These are phyloP conservation scores for Metschnikowia proteae DNA, from an alignment of 805 yeast genomes.

Conservation along the genomic window DNA sequence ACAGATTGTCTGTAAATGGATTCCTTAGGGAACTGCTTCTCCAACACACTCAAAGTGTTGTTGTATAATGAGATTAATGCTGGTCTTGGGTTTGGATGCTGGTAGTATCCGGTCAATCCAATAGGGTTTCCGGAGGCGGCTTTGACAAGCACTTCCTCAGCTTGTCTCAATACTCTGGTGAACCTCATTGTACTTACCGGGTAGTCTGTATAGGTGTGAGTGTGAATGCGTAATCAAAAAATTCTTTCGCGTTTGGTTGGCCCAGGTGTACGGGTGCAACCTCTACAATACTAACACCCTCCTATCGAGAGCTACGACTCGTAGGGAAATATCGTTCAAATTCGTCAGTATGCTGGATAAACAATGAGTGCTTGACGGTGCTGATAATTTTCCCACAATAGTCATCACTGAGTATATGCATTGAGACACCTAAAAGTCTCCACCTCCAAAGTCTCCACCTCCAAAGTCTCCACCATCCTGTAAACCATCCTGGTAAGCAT, in stretches of 20 bases:
- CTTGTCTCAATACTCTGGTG: constrained; percentile 40
- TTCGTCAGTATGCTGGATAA: not conserved
- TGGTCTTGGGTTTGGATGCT: constrained; percentile 83
- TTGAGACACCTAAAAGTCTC: constrained; percentile 5
- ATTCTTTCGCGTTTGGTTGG: constrained; percentile 16
- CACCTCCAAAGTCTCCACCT: constrained; percentile 22
- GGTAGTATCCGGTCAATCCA: constrained; percentile 72
- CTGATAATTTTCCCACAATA: not conserved
- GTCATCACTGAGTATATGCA: not conserved
- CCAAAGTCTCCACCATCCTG: constrained; percentile 30
- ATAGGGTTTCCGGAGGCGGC: constrained; percentile 68
- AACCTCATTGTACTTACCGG: constrained; percentile 32
- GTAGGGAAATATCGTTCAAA: not conserved
- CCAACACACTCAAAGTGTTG: constrained; percentile 58
- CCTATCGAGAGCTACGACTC: not conserved
- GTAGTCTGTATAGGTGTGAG: not conserved
- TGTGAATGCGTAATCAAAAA: constrained; percentile 6
- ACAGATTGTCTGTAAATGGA: constrained; percentile 77
- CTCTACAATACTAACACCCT: not conserved
- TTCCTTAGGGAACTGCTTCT: constrained; percentile 60
- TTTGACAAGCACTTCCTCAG: constrained; percentile 53
- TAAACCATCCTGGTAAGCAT: constrained; percentile 27
- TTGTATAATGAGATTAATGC: constrained; percentile 68
- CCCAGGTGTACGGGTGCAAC: constrained; percentile 17
- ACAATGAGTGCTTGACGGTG: not conserved